Evolutionary conservation across 1,284 basidiomycete species (phyloP), one percentile per base, ranked within the genome.

Genomic region (Veloboletus limbatus): DNA sequence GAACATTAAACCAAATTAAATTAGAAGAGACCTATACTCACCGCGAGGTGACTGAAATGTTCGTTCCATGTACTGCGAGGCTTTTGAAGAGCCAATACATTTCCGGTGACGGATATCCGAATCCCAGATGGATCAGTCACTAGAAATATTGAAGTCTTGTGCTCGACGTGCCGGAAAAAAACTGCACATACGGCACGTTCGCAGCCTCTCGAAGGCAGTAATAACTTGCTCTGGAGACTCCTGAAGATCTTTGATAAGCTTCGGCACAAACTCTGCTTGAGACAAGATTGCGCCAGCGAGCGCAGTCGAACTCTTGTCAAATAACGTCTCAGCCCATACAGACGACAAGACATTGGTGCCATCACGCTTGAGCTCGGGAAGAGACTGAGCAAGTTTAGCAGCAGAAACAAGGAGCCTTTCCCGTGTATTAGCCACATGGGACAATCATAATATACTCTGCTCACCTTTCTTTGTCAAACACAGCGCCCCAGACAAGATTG

Each of bases 281-380:
- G 80, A 72, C 20, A 96, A 74, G 28, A 98, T 72, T 30, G 82
- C 79, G 56, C 80, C 81, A 34, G 84, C 79, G 27, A 86, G 79
- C 14, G 82, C 81, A 1, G 92, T 89, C 10, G 92, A 94, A 49
- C 75, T 79, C 45, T 81, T 74, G 52, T 82, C 78, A 58, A 82
- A 91, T 26, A 93, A 65, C 31, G 93, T 60, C 45, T 84, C 78
- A 20, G 81, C 70, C 66, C 80, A 84, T 33, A 94, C 73, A 8
- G 92, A 87, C 21, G 77, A 76, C 34, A 94, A 74, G 10, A 99
- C 87, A 18, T 80, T 85, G 59, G 75, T 81, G 2, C 95, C 97
- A 59, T 93, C 88, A 36, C 97, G 80, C 75, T 98, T 99, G 62
- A 92, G 76, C 60, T 94, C 86, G 0, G 97, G 97, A n/a, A 99